Evolutionary conservation across 495 filamentous ascomycete genomes (phyloP), one percentile per base, ranked within the genome.

Genomic region (Lophiotrema nucula): DNA sequence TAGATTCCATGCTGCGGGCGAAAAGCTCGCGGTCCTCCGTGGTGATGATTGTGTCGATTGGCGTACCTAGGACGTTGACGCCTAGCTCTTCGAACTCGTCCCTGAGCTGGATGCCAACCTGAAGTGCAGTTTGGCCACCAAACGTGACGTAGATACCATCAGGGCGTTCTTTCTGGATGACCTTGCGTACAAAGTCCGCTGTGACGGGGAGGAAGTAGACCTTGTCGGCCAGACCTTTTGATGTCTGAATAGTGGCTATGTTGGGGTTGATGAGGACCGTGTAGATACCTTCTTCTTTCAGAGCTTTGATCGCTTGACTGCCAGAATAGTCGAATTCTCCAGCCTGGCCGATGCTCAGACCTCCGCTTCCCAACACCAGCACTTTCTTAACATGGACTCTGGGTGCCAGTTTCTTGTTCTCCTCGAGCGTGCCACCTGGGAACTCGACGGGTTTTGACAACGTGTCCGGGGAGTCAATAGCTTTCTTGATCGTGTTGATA

Each of bases 251-350:
- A 52, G 93, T 98, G 47, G 93, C 93, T 71, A 98, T 97, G 72
- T 98, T 98, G 45, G 93, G 93, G 73, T 98, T 98, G 71, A 98
- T 96, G 63, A 98, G 77, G 51, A 98, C 88, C 4, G 93, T 96
- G 69, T 91, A 86, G 33, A 97, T 95, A 26, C 90, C 92, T 66
- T 95, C 93, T 74, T 97, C 90, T 76, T 96, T 97, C 67, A 98
- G 74, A n/a, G 93, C 92, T 78, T 97, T 97, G 67, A 97, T 88
- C 24, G 92, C 92, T 69, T 86, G 72, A 70, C 83, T 88, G 71
- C 92, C 92, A n/a, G 92, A 96, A 74, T 97, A 96, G 73, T 96
- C 92, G 65, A 97, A 97, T 74, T 97, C 92, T 69, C 92, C 92
- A 62, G 92, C 92, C 73, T 97, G 92, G 13, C 92, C 92, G 73